phyloP scores from a whole-genome alignment of 495 filamentous ascomycete species.

The Aspergillus olivimuriae region DNA sequence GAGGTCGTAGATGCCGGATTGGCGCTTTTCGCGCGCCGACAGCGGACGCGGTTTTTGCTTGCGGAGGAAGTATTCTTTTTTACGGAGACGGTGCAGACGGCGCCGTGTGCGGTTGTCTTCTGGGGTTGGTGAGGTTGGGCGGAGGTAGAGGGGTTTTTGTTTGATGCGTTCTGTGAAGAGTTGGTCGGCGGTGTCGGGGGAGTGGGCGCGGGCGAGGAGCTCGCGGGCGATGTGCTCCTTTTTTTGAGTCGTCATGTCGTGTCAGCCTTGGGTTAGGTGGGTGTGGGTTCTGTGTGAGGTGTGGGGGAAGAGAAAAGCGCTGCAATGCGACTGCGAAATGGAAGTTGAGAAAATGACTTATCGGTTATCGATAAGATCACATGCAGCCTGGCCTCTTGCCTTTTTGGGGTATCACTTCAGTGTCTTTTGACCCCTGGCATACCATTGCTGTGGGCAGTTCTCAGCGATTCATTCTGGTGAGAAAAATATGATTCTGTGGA shows the following conservation, averaged over 20 bases:
- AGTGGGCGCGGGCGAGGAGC: constrained; percentile 71
- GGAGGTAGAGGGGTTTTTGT: constrained; percentile 73
- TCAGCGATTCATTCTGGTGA: too few species aligned
- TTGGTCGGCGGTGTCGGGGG: constrained; percentile 55
- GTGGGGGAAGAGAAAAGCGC: too few species aligned
- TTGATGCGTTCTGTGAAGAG: constrained; percentile 79
- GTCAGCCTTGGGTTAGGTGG: too few species aligned
- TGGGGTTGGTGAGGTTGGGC: constrained; percentile 58
- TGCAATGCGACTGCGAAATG: too few species aligned
- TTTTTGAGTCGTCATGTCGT: not conserved
- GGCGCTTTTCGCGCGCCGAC: constrained; percentile 72
- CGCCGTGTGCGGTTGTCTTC: constrained; percentile 60
- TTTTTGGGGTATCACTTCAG: too few species aligned
- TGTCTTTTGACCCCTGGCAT: too few species aligned
- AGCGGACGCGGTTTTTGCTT: constrained; percentile 68
- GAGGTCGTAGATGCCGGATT: constrained; percentile 64
- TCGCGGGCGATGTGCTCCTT: constrained; percentile 50
- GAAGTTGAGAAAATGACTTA: too few species aligned
- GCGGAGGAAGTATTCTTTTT: constrained; percentile 48
- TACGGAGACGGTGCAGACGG: constrained; percentile 49
- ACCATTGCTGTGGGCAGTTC: too few species aligned
- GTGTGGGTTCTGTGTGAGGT: too few species aligned
- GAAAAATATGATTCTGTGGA: too few species aligned
- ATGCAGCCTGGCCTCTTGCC: too few species aligned
- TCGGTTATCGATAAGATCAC: too few species aligned